Evolutionary conservation across 768 basidiomycete genomes (phyloP), one percentile per base, ranked within the genome.

Genomic region (Termitomyces sp.): DNA sequence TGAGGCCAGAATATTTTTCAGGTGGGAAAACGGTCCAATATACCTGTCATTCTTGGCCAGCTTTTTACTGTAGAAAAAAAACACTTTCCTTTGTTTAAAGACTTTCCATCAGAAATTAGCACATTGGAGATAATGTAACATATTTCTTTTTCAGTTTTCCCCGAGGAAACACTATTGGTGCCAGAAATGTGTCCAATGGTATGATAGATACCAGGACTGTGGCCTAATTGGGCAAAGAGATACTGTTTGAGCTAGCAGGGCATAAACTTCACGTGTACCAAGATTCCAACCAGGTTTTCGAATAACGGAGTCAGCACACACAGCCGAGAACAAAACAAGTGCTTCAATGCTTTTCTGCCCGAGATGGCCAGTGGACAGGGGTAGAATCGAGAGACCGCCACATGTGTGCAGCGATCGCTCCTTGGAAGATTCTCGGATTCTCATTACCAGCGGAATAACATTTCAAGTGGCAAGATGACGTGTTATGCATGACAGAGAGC

Each of bases 131-230:
- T 30, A 6, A 30, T 4, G 26, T 26, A 26, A 1, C 30, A 30
- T 30, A 7, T 7, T 30, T 30, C 5, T 30, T 30, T 30, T 30
- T 7, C 30, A 30, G 6, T 30, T 30, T 30, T 7, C 1, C 28
- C 28, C 28, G 28, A 7, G 30, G 30, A 30, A 30, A 30, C 30
- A 30, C 30, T 30, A 30, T 4, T 30, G 30, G 30, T 30, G 30
- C 30, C 30, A 30, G 5, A 5, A 30, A 6, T 1, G 1, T 30
- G 30, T 30, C 28, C 9, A 53, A 26, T 9, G 16, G 22, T 26
- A 53, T 40, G 41, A 60, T 56, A 54, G 54, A 55, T 55, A 59
- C 51, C 50, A 50, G 49, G 35, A 48, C 5, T 53, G 52, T 33
- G 20, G 35, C 51, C 55, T 43, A 20, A 54, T 45, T 13, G 38